These are phyloP conservation scores for Penicillium sp. DNA, from an alignment of 2,329 filamentous ascomycete genomes.

Conservation along the genomic window DNA sequence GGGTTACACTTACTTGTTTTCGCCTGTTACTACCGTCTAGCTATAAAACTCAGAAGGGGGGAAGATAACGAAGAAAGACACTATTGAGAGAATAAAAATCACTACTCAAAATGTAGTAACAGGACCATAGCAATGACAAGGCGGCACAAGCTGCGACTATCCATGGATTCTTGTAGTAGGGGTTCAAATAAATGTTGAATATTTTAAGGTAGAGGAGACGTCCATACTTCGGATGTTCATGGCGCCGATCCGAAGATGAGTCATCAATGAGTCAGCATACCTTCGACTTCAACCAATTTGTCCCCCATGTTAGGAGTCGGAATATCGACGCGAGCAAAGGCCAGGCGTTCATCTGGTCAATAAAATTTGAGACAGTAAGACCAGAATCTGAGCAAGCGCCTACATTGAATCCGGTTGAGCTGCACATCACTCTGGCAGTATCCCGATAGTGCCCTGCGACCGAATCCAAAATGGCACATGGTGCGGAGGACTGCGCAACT, in stretches of 20 bases:
- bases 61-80: too few species aligned
- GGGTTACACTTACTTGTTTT: too few species aligned
- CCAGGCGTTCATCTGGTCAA: not conserved
- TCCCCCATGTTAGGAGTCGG: not conserved
- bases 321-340: not conserved
- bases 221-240: not conserved
- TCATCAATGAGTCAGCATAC: not conserved
- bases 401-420: not conserved
- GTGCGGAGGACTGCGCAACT: constrained; percentile 53
- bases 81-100: too few species aligned
- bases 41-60: too few species aligned
- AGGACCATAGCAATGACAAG: too few species aligned
- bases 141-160: too few species aligned
- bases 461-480: constrained; percentile 35
- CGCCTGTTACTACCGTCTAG: too few species aligned
- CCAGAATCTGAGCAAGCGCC: not conserved
- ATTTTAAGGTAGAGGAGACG: not conserved
- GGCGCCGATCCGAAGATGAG: not conserved
- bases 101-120: too few species aligned
- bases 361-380: not conserved
- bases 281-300: not conserved
- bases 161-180: too few species aligned
- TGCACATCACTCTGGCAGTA: not conserved
- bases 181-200: too few species aligned
- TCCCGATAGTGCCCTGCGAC: not conserved